A percentile compares a stretch with the other conserved stretches of the same genome.
phyloP scores from a whole-genome alignment of 2,329 filamentous ascomycete genomes.

The Grosmannia clavigera region DNA sequence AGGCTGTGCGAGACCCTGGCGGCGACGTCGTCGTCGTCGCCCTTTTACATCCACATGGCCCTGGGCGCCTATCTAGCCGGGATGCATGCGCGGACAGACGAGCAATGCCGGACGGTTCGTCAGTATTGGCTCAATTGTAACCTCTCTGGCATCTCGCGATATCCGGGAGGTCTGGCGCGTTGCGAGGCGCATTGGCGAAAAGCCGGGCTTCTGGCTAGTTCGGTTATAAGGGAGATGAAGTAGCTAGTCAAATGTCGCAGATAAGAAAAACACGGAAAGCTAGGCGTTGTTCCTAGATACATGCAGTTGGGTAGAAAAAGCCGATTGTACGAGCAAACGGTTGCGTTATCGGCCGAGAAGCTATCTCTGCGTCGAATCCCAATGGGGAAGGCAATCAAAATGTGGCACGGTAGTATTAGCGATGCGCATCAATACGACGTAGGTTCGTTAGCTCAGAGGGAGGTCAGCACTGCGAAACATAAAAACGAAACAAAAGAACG shows the following conservation, averaged over 20 bases:
- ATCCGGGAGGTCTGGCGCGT: conserved; percentile 12
- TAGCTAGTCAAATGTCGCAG: not conserved
- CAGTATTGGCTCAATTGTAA: conserved; percentile 26
- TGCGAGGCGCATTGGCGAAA: conserved; percentile 9
- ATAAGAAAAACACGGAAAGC: not conserved
- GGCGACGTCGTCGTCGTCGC: conserved; percentile 19
- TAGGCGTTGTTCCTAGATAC: not conserved
- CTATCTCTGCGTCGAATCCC: not conserved
- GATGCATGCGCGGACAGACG: conserved; percentile 19
- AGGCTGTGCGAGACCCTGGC: conserved; percentile 23
- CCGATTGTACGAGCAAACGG: not conserved
- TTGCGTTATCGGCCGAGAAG: not conserved
- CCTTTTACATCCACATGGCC: conserved; percentile 27
- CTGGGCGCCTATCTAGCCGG: conserved; percentile 24
- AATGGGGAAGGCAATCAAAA: conserved; percentile 9
- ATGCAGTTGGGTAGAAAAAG: too few relatives aligned
- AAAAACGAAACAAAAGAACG: not conserved
- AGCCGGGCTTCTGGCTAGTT: not conserved
- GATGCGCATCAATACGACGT: not conserved
- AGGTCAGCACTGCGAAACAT: not conserved
- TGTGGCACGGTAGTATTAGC: not conserved
- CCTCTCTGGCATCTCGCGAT: conserved; percentile 24
- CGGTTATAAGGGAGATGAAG: not conserved
- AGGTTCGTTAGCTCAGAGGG: not conserved
- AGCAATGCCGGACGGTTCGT: conserved; percentile 23